Base-by-base conservation (phyloP, 345 rosid genomes). In the Pistacia vera region DNA sequence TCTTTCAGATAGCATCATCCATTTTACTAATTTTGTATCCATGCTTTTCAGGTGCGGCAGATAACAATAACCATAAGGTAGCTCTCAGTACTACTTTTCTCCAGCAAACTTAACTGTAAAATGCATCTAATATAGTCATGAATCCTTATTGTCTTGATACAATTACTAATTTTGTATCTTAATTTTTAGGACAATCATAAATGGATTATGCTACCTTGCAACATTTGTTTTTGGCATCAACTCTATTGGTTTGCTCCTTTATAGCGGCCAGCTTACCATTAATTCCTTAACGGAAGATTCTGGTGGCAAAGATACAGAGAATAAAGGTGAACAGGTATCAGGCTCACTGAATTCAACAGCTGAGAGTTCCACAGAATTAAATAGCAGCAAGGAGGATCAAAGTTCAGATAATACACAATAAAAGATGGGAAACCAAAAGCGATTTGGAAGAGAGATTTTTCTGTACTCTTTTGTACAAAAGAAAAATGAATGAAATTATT, bases 191-290 rank as follows among this genome's bases (percentile, higher is more conserved):
- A 93, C 98, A 41, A 85, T 93, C 76, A 63, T 93, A 48, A 96
- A 96, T 20, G 98, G 99, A 30, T 20, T 92, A 75, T 93, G 97
- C 87, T 93, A 96, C 83, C 97, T 96, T 22, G 97, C 97, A 13
- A 93, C 99, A 20, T 96, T 90, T 80, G 97, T 93, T 74, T 93
- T 95, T 4, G 97, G 99, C 70, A 49, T 93, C 81, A 95, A 95
- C 66, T 83, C 97, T 0, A 16, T 93, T 0, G 99, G 98, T 55
- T 88, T 95, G 67, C 70, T 96, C 66, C 93, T 93, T 59, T 93
- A 87, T 81, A 83, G 97, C 8, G 95, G 83, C 38, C 97, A 92
- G 72, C 94, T 93, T 78, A 92, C 87, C 74, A 11, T 89, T 63
- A 89, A 78, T 79, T 84, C 91, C 71, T 84, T 83, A 56, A 77